Percentiles rank a stretch among this genome's conserved stretches.
These are phyloP conservation scores for Hirsutella rhossiliensis DNA, from an alignment of 2,329 filamentous ascomycete species.

Conservation along the genomic window DNA sequence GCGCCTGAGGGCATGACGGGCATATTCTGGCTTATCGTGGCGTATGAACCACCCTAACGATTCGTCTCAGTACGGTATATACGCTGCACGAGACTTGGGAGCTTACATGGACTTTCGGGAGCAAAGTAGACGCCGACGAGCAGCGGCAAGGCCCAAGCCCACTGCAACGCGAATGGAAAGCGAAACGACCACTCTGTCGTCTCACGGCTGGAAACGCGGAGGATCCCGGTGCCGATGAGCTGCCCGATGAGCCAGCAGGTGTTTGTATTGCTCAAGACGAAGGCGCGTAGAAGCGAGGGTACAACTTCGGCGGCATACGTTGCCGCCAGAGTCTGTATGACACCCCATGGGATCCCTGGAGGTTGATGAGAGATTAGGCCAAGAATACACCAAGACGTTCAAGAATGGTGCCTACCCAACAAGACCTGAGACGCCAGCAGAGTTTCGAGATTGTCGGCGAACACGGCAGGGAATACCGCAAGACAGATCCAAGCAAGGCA, in stretches of 20 bases:
- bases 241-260: constrained; percentile 47
- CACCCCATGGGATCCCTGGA: constrained; percentile 38
- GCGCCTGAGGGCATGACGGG: constrained; percentile 28
- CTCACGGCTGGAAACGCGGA: constrained; percentile 26
- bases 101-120: constrained; percentile 25
- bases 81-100: not conserved
- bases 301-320: constrained; percentile 42
- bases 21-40: constrained; percentile 22
- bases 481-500: not conserved
- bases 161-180: constrained; percentile 39
- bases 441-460: not conserved
- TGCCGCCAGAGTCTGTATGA: constrained; percentile 37
- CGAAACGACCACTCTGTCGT: constrained; percentile 34
- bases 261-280: constrained; percentile 26
- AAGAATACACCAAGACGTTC: not conserved
- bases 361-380: not conserved
- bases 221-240: constrained; percentile 35
- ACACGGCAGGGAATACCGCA: not conserved
- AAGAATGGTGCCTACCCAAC: not conserved
- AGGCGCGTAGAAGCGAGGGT: constrained; percentile 39
- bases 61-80: too few relatives aligned
- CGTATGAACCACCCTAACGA: constrained; percentile 34
- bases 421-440: not conserved
- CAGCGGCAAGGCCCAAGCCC: constrained; percentile 38
- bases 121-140: constrained; percentile 31